Conservation (phyloP, 2,329 filamentous ascomycete species). For the Trichophyton mentagrophytes region DNA sequence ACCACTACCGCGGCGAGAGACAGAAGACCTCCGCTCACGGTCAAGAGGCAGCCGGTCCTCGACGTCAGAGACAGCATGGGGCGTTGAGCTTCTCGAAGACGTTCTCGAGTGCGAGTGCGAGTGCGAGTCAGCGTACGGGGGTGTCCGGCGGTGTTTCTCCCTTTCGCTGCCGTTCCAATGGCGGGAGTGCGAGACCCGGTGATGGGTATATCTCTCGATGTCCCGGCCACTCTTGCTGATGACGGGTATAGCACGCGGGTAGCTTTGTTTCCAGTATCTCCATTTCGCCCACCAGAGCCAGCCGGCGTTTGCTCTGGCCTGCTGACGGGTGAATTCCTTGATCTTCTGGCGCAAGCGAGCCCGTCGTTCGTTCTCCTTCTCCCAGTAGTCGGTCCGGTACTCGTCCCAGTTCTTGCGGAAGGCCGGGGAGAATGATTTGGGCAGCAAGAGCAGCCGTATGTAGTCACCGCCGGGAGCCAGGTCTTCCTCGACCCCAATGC, state of each 20-base stretch:
- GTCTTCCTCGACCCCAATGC: conserved; percentile 62
- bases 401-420: conserved; percentile 97
- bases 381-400: conserved; percentile 91
- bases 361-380: conserved; percentile 83
- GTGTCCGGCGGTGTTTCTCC: conserved; percentile 6
- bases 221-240: conserved; percentile 9
- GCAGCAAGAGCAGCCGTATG: conserved; percentile 76
- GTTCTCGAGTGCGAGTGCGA: conserved; percentile 32
- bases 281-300: conserved; percentile 84
- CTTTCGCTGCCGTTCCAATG: conserved; percentile 6
- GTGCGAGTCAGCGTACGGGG: conserved; percentile 22
- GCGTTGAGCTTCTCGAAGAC: conserved; percentile 31
- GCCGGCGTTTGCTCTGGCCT: conserved; percentile 52
- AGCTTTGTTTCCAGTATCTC: conserved; percentile 30
- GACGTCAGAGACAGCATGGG: conserved; percentile 22
- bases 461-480: conserved; percentile 81
- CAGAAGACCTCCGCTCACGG: conserved; percentile 15
- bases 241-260: not conserved
- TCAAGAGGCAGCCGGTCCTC: conserved; percentile 28
- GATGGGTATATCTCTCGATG: conserved; percentile 19
- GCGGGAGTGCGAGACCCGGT: conserved; percentile 16
- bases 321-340: conserved; percentile 51
- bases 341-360: conserved; percentile 59
- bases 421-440: conserved; percentile 87
- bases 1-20: conserved; percentile 23